phyloP scores from a whole-genome alignment of 495 filamentous ascomycete genomes.

The Penicillium psychrofluorescens region DNA sequence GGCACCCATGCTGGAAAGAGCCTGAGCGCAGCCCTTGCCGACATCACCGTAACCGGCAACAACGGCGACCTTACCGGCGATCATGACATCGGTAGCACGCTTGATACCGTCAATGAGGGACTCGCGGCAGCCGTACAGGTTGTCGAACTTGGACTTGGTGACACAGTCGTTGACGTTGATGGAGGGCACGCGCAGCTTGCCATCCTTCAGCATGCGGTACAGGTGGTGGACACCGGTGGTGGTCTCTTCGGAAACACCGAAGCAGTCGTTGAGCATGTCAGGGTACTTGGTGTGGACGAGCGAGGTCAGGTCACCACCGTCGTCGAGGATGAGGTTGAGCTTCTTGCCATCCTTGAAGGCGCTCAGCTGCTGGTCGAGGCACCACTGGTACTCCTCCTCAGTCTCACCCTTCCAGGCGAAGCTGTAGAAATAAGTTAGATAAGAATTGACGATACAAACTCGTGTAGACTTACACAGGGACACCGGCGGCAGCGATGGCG shows the following conservation, averaged over 20 bases:
- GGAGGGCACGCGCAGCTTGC: conserved; percentile 83
- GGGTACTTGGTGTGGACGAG: conserved; percentile 98
- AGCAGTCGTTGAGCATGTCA: conserved; percentile 94
- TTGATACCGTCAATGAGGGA: conserved; percentile 99
- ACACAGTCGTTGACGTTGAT: conserved; percentile 99
- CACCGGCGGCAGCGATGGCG: conserved; percentile 88
- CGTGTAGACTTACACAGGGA: conserved; percentile 63
- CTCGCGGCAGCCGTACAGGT: conserved; percentile 98
- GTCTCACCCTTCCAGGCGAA: conserved; percentile 99
- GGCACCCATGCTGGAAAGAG: conserved; percentile 93
- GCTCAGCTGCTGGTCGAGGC: conserved; percentile 92
- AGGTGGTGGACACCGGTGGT: conserved; percentile 99
- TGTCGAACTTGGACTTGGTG: conserved; percentile 99
- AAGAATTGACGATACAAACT: background rate
- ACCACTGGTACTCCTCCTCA: conserved; percentile 99
- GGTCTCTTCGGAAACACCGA: conserved; percentile 97
- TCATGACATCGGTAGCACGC: conserved; percentile 99
- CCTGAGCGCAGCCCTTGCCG: conserved; percentile 96
- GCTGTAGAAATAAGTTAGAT: conserved; percentile 25
- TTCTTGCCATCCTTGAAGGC: conserved; percentile 96
- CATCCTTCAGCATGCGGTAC: conserved; percentile 93
- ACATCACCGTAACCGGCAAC: conserved; percentile 99
- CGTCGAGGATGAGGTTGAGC: conserved; percentile 97
- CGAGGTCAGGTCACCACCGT: conserved; percentile 94
- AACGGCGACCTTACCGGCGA: conserved; percentile 95